Evolutionary conservation across 441 rosid species (phyloP).

Genomic region (Bruguiera hainesii): DNA sequence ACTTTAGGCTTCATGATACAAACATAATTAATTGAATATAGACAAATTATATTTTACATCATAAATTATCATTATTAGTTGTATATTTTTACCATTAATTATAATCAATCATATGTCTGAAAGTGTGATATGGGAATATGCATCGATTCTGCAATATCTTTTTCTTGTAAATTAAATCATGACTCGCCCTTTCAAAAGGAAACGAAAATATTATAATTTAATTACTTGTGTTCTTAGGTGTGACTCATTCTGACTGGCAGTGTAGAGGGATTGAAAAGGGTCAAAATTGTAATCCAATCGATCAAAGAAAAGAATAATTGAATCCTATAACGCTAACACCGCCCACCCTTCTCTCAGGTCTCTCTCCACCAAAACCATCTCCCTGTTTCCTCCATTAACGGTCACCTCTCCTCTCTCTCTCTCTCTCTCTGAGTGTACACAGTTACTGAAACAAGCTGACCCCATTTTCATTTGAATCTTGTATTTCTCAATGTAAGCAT

Average conservation of each 20-base stretch:
- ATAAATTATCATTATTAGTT: too few species aligned
- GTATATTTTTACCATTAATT: too few species aligned
- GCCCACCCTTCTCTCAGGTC: constrained; percentile 4
- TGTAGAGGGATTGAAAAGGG: constrained; percentile 3
- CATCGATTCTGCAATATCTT: neutral
- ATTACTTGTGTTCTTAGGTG: constrained; percentile 15
- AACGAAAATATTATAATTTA: neutral
- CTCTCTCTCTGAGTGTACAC: constrained; percentile 1
- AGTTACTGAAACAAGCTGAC: neutral
- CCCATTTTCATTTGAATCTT: neutral
- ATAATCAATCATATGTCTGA: neutral
- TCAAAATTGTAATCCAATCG: neutral
- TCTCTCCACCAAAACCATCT: constrained; percentile 9
- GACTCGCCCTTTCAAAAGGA: neutral
- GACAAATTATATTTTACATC: too few species aligned
- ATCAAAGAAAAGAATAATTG: neutral
- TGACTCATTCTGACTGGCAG: constrained; percentile 23
- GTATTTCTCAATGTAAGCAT: neutral
- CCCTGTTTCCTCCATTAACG: constrained; percentile 21
- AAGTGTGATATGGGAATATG: too few species aligned
- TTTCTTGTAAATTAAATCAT: neutral
- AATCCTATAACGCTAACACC: neutral
- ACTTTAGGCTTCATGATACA: too few species aligned
- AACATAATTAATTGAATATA: too few species aligned
- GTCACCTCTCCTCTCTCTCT: constrained; percentile 17